These are phyloP conservation scores for Tetraselmis chui DNA, from an alignment of 139 green algal genomes.

Conservation along the genomic window DNA sequence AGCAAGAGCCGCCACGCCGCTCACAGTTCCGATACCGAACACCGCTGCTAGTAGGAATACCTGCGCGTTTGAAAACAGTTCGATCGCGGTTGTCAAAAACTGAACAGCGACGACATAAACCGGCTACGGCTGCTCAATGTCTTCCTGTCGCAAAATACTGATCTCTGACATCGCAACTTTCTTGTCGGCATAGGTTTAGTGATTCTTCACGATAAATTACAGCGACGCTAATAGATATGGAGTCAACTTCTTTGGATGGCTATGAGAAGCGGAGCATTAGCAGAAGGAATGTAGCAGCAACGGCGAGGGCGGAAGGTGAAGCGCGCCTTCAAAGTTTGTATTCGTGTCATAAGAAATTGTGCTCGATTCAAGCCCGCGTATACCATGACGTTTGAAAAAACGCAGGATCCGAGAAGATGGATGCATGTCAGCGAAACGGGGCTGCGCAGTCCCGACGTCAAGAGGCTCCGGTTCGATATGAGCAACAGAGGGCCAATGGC, in stretches of 20 bases:
- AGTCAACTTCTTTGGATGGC: too few relatives aligned
- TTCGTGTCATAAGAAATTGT: not conserved
- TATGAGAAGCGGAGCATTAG: too few relatives aligned
- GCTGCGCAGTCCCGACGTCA: not conserved
- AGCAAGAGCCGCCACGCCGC: not conserved
- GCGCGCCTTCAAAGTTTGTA: not conserved
- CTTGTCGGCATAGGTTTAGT: not conserved
- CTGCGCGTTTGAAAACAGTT: not conserved
- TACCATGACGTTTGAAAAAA: not conserved
- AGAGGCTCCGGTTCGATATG: not conserved
- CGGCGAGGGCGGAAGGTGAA: too few relatives aligned
- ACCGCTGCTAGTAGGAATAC: not conserved
- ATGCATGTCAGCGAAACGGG: not conserved
- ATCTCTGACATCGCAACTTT: not conserved
- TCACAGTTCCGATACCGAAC: not conserved
- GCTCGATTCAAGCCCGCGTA: not conserved
- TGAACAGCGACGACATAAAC: too few relatives aligned
- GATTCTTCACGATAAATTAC: not conserved
- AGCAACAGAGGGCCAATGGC: not conserved
- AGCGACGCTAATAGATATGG: not conserved
- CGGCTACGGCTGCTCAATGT: too few relatives aligned
- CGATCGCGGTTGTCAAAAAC: not conserved
- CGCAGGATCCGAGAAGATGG: not conserved
- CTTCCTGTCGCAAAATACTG: too few relatives aligned
- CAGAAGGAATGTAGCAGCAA: not conserved